A percentile compares a stretch with the other conserved stretches of the same genome.
phyloP scores from a whole-genome alignment of 177 flowering plant genomes.

The Telopea speciosissima region DNA sequence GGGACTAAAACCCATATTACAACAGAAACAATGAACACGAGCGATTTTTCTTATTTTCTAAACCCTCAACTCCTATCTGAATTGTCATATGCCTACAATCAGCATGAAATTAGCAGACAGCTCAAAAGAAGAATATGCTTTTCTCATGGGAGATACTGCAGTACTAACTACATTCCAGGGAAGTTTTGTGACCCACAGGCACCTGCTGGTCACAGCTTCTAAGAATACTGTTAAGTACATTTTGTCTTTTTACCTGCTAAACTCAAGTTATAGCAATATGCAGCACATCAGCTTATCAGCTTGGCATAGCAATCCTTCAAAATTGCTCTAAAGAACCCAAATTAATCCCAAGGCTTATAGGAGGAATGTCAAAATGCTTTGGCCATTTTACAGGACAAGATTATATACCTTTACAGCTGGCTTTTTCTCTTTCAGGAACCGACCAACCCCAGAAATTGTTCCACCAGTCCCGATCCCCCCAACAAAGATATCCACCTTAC shows the following conservation, averaged over 20 bases:
- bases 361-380: neutral
- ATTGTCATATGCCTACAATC: no score
- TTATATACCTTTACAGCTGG: conserved; percentile 50
- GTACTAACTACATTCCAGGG: no score
- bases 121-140: no score
- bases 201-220: neutral
- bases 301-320: neutral
- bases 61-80: no score
- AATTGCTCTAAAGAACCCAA: neutral
- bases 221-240: neutral
- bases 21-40: no score
- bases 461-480: conserved; percentile 80
- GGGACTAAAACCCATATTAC: no score
- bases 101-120: no score
- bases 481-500: conserved; percentile 69
- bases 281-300: neutral
- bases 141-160: no score
- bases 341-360: neutral
- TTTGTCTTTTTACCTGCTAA: neutral
- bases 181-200: no score
- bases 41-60: no score
- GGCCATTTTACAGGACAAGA: neutral
- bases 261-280: neutral
- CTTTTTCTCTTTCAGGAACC: conserved; percentile 52
- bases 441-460: conserved; percentile 69